A percentile compares a stretch with the other conserved stretches of the same genome.
These are phyloP conservation scores for Cutaneotrichosporon mucoides DNA, from an alignment of 1,284 basidiomycete genomes.

Conservation along the genomic window DNA sequence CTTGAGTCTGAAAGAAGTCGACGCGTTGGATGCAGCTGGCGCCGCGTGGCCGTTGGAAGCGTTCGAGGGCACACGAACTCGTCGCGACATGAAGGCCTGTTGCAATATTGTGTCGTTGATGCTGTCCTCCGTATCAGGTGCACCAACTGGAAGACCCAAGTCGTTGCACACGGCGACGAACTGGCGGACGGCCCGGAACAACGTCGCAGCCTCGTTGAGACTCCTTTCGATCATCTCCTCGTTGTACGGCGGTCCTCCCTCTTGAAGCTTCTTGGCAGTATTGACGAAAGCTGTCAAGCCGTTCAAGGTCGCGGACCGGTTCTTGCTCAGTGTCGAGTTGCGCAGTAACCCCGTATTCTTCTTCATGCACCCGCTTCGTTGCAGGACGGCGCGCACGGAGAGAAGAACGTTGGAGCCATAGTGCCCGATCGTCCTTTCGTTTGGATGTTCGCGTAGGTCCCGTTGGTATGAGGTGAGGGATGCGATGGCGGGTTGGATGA, in stretches of 20 bases:
- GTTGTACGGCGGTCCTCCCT: not conserved
- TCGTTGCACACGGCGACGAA: constrained; percentile 1
- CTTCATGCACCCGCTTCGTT: constrained; percentile 76
- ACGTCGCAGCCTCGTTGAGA: not conserved
- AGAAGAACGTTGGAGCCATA: not conserved
- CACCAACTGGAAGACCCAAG: not conserved
- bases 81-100: not conserved
- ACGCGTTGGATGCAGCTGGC: too few species aligned
- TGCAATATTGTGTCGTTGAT: not conserved
- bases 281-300: constrained; percentile 1
- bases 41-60: not conserved
- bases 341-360: constrained; percentile 70
- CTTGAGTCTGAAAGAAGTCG: constrained; percentile 13
- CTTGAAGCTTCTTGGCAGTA: not conserved
- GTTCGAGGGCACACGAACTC: constrained; percentile 1
- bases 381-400: constrained; percentile 75
- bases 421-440: not conserved
- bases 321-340: not conserved
- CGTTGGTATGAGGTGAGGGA: constrained; percentile 6
- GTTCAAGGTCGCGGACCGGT: not conserved
- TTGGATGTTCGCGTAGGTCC: not conserved
- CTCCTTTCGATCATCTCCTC: constrained; percentile 3
- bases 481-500: constrained; percentile 56
- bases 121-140: not conserved
- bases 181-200: not conserved